Base-by-base conservation (phyloP, 345 rosid genomes). In the Brassica napus region DNA sequence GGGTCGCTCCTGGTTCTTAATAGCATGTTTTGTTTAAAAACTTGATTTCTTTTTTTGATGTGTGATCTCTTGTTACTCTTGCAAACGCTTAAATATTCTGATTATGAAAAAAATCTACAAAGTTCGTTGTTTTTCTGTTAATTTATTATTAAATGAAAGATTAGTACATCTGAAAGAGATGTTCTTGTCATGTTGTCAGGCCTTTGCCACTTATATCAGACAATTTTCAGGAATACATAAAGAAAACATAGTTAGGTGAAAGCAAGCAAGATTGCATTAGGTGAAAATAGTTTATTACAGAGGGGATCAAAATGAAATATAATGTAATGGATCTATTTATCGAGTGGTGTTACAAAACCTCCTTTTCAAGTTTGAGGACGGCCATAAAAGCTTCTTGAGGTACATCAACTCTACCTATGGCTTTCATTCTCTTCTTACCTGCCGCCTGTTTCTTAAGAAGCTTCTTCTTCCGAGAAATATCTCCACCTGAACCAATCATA, bases 381-480 rank as follows among this genome's bases (percentile, higher is more conserved):
- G 98, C 99, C 99, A 95, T 95, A 86, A 95, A 95, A 54, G 99
- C 99, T 87, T 95, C 99, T 80, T 95, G 99, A 71, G 99, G 99
- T 57, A 95, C 98, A 79, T 95, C 97, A 8, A 95, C 98, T 86
- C 87, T 95, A 34, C 99, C 99, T 72, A 95, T 89, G 28, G 98
- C 86, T 85, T 95, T 95, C 99, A 95, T 95, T 86, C 99, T 85
- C 82, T 91, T 95, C 94, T 95, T 95, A 73, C 99, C 99, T 81
- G 78, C 99, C 70, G 99, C 98, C 97, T 94, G 86, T 16, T 52
- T 44, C 93, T 88, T 92, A 55, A 94, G 97, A 81, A 94, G 85
- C 82, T 94, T 94, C 88, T 92, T 94, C 85, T 94, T 94, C 86
- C 99, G 83, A 70, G 99, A 71, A 65, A 94, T 89, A 79, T 94